Evolutionary conservation across 495 filamentous ascomycete genomes (phyloP), one percentile per base, ranked within the genome.

Genomic region (Penicillium cinerascens): DNA sequence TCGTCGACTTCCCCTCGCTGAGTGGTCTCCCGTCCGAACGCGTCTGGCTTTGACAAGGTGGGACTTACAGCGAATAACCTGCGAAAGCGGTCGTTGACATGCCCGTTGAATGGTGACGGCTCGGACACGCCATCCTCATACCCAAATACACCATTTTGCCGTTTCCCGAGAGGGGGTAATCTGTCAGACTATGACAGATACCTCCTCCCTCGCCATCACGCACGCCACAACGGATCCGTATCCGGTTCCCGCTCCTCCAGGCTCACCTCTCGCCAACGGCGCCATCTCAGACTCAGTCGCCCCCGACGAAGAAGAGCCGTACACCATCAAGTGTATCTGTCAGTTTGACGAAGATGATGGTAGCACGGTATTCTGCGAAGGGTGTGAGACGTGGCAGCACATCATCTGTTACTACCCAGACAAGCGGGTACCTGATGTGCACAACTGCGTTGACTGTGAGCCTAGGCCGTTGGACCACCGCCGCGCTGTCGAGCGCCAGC

Each of bases 261-360:
- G 74, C 54, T 76, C 76, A 39, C 75, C 78, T 56, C 68, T 71
- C 59, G 64, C 67, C 54, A 82, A 81, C 73, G 80, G 85, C 75
- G 81, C 78, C 55, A 66, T 78, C 49, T 67, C 76, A 55, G 78
- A 81, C 52, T 74, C 75, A 56, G 68, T 70, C 64, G 70, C 77
- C 56, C 73, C 79, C 65, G 78, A 81, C 51, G 89, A 92, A 57
- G 89, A 95, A 69, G 91, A 95, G 67, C 88, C 89, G 41, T 95
- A 92, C 68, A 93, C 87, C 60, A 99, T 99, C 77, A 95, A 92
- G 78, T 99, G 93, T 81, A 92, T 97, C 58, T 99, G 93, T 73
- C 80, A 84, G 62, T 97, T 84, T 66, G 59, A 82, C 62, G 91
- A 96, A 76, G 93, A 97, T 79, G 93, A 99, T 77, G 93, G 95